Evolutionary conservation across 2,329 filamentous ascomycete genomes (phyloP).

Genomic region (Cladosporium sp.): DNA sequence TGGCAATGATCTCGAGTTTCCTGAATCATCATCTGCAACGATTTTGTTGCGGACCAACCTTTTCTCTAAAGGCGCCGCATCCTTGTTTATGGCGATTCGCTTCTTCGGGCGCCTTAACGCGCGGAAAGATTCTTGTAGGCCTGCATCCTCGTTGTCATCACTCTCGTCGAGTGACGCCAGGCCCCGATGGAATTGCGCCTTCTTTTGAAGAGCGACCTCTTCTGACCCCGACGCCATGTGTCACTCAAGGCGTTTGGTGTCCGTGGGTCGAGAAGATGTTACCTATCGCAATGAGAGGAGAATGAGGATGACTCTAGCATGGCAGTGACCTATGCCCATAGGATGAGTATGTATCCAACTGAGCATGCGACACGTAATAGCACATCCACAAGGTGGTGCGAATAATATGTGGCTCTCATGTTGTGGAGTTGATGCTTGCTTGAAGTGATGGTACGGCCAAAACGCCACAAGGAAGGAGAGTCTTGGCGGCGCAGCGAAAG

Average conservation of each 20-base stretch:
- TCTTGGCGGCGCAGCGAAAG: conserved; percentile 3
- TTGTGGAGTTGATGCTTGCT: neutral
- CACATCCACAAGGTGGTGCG: neutral
- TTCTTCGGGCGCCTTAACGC: neutral
- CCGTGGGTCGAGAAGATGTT: neutral
- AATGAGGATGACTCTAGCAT: neutral
- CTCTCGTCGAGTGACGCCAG: conserved; percentile 16
- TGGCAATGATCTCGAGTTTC: conserved; percentile 19
- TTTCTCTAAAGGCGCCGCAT: neutral
- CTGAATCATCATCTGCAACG: neutral
- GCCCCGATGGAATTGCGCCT: conserved; percentile 12
- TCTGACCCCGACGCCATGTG: conserved; percentile 5
- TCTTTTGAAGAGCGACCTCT: conserved; percentile 11
- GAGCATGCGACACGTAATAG: neutral
- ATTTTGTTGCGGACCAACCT: neutral
- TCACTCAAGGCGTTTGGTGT: neutral
- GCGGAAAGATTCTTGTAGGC: conserved; percentile 20
- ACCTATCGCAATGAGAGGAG: neutral
- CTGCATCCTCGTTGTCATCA: conserved; percentile 26
- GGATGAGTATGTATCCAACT: neutral
- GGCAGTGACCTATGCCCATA: neutral
- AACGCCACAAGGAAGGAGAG: neutral
- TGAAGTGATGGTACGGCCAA: neutral
- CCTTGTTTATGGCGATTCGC: neutral
- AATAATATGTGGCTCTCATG: neutral